Evolutionary conservation across 2,329 filamentous ascomycete species (phyloP), one percentile per base, ranked within the genome.

Genomic region (Calonectria pteridis): DNA sequence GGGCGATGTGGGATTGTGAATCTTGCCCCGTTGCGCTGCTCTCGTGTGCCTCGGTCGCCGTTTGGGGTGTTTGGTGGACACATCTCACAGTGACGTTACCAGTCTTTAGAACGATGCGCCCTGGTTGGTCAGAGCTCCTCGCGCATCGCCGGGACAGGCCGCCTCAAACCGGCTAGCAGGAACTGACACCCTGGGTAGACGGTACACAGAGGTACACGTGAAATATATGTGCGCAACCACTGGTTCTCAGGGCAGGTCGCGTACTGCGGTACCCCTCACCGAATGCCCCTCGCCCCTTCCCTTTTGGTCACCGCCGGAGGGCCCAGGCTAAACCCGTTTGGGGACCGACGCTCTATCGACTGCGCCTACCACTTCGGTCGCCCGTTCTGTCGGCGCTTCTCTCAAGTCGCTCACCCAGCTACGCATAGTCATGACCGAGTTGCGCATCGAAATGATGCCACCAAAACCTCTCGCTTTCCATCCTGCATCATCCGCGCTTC

Each of bases 291-390:
- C 69, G 49, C 72, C 71, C 58, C 74, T 76, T 73, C 78, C 75
- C 4, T 40, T 78, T 78, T 71, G 63, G 76, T 76, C 77, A 77
- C 76, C 78, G 76, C 73, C 71, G 58, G 29, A 59, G 35, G 33
- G 58, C 64, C 14, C 4, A 40, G 75, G 78, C 84, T 84, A 85
- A 81, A 51, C 83, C 77, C 40, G 29, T 81, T 82, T 80, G 78
- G 83, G 79, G 77, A 85, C 84, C 84, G 84, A 85, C 73, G 71
- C 50, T 70, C 66, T 50, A 76, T 74, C 73, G 72, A 75, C 75
- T 72, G 35, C 72, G 71, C 68, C 73, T 77, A 72, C 73, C 73
- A 62, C 64, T 64, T 76, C 73, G 73, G 72, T 76, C 67, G 69
- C 75, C 74, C 70, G 71, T 75, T 79, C 76, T 73, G 73, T 69